Percentiles rank a stretch among this genome's conserved stretches.
phyloP scores from a whole-genome alignment of 306 rosid species.

The Phaseolus lunatus region DNA sequence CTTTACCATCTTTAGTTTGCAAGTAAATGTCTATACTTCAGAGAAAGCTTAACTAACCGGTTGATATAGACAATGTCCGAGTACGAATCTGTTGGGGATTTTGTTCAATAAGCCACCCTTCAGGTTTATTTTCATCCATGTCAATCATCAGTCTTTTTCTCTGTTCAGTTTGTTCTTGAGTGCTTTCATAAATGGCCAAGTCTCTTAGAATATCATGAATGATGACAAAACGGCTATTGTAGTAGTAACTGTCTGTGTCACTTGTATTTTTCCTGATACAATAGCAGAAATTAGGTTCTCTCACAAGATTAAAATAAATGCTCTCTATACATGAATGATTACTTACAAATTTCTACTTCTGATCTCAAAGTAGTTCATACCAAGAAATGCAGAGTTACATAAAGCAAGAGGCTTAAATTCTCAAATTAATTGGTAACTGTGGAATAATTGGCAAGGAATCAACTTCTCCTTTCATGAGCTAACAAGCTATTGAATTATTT shows the following conservation, averaged over 20 bases:
- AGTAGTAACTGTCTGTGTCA: constrained; percentile 51
- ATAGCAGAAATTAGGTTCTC: background rate
- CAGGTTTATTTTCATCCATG: constrained; percentile 39
- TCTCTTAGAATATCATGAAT: constrained; percentile 69
- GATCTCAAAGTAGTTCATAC: background rate
- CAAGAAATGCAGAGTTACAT: background rate
- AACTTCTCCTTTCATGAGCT: background rate
- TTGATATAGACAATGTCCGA: constrained; percentile 56
- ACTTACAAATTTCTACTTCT: background rate
- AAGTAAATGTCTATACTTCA: background rate
- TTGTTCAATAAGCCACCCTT: constrained; percentile 35
- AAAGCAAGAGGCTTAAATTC: background rate
- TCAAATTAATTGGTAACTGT: constrained; percentile 6
- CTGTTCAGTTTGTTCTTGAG: constrained; percentile 39
- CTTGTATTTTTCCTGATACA: constrained; percentile 52
- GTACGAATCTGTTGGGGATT: constrained; percentile 44
- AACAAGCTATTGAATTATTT: background rate
- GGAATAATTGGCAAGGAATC: background rate
- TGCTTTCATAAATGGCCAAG: constrained; percentile 52
- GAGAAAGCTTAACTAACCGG: constrained; percentile 54
- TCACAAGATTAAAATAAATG: background rate
- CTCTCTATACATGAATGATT: background rate
- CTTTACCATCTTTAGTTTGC: background rate
- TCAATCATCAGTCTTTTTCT: constrained; percentile 56
- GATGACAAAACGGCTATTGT: constrained; percentile 54